Evolutionary conservation across 768 basidiomycete species (phyloP).

Genomic region (Tricholoma sp.): DNA sequence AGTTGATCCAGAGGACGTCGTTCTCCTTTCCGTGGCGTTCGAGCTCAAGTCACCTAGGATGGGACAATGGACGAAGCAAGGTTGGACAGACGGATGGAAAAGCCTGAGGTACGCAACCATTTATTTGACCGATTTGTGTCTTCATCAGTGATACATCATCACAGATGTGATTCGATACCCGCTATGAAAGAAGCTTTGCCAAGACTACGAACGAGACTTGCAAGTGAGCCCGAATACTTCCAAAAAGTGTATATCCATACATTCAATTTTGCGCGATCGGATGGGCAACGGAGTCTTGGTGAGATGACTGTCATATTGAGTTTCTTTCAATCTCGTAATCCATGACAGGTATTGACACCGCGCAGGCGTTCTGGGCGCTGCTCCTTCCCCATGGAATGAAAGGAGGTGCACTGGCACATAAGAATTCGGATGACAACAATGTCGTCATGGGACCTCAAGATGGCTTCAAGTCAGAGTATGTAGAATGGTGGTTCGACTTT

Average conservation of each 20-base stretch:
- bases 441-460: conserved; percentile 41
- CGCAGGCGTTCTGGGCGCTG: conserved; percentile 74
- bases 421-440: conserved; percentile 38
- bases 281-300: conserved; percentile 81
- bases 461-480: conserved; percentile 62
- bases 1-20: conserved; percentile 76
- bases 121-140: not conserved
- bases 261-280: conserved; percentile 71
- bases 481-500: conserved; percentile 77
- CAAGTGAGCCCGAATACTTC: conserved; percentile 66
- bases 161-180: conserved; percentile 60
- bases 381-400: conserved; percentile 67
- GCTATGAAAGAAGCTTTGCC: conserved; percentile 55
- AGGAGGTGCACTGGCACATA: conserved; percentile 57
- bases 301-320: conserved; percentile 17
- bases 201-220: conserved; percentile 53
- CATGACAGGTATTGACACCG: conserved; percentile 56
- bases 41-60: conserved; percentile 73
- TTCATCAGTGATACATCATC: not conserved
- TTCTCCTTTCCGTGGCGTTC: conserved; percentile 75
- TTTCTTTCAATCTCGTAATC: not conserved
- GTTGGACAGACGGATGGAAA: conserved; percentile 84
- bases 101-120: conserved; percentile 47
- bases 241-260: conserved; percentile 73
- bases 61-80: conserved; percentile 64